Base-by-base conservation (phyloP, 140 eudicot species). In the Cichorium intybus region DNA sequence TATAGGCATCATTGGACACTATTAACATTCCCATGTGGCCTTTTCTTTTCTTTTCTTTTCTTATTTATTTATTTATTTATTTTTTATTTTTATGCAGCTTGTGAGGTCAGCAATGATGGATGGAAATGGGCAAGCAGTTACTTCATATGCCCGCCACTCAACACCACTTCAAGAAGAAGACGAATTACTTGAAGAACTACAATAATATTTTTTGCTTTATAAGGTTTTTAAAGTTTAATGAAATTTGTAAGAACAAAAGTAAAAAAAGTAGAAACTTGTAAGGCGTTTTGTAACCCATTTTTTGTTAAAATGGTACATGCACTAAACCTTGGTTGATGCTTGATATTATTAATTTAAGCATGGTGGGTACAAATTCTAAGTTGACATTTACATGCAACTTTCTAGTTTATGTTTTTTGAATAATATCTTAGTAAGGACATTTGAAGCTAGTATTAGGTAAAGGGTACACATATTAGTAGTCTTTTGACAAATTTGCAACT, bases 31-130 rank as follows among this genome's bases (percentile, higher is more conserved):
- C n/a, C n/a, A n/a, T n/a, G n/a, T n/a, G n/a, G n/a, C n/a, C n/a
- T n/a, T n/a, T 35, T 35, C 43, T 6, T 4, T 27, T 27, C 31
- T 6, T 4, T 27, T 27, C 10, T 50, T 24, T 56, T 10, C 41
- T n/a, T 6, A 47, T 47, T 47, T n/a, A 15, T 7, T 9, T 37
- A 37, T 21, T 23, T 9, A 7, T 10, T 39, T 26, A 56, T 45
- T 17, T 10, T 62, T 15, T 68, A 24, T 65, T 34, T 35, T 17
- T 63, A 51, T 72, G 84, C 82, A 91, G 97, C 81, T 81, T 56
- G 96, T 91, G 62, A 81, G 97, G 58, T 79, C 85, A 14, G 77
- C 79, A 48, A 80, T 82, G 89, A 24, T 79, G 59, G 97, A 87
- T 22, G 95, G 84, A 67, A 77, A 16, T 33, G 91, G 82, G 26